Conservation (phyloP, 2,329 filamentous ascomycete species). For the Nigrospora oryzae region DNA sequence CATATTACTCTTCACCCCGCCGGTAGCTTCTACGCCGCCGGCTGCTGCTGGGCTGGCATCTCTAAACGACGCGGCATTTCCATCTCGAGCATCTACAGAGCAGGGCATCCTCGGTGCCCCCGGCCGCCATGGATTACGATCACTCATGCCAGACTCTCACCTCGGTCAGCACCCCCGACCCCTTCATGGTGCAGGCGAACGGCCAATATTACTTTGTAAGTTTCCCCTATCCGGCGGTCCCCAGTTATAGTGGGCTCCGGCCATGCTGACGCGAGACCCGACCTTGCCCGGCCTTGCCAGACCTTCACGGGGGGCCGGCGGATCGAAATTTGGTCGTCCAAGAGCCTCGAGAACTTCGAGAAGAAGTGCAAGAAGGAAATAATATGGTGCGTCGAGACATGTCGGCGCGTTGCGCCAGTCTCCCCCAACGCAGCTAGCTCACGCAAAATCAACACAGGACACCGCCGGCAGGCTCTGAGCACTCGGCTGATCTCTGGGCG, state of each 20-base stretch:
- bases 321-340: slow-evolving; percentile 22
- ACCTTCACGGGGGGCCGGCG: slow-evolving; percentile 20
- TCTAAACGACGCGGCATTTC: too few species aligned
- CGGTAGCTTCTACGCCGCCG: too few species aligned
- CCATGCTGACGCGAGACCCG: too few species aligned
- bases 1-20: too few species aligned
- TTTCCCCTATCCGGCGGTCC: neutral
- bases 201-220: slow-evolving; percentile 18
- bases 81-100: too few species aligned
- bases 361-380: slow-evolving; percentile 11
- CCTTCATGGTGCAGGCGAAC: slow-evolving; percentile 15
- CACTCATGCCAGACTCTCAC: slow-evolving; percentile 20
- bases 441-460: slow-evolving; percentile 10
- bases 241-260: too few species aligned
- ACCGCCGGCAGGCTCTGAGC: slow-evolving; percentile 16
- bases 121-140: slow-evolving; percentile 10
- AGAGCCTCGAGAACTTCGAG: slow-evolving; percentile 17
- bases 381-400: slow-evolving; percentile 17
- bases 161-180: slow-evolving; percentile 19
- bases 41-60: too few species aligned
- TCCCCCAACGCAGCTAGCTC: neutral
- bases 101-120: too few species aligned
- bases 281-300: slow-evolving; percentile 3
- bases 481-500: slow-evolving; percentile 22
- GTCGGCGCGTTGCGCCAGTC: neutral